Conservation (phyloP, 208 protist genomes). For the Crithidia thermophila region DNA sequence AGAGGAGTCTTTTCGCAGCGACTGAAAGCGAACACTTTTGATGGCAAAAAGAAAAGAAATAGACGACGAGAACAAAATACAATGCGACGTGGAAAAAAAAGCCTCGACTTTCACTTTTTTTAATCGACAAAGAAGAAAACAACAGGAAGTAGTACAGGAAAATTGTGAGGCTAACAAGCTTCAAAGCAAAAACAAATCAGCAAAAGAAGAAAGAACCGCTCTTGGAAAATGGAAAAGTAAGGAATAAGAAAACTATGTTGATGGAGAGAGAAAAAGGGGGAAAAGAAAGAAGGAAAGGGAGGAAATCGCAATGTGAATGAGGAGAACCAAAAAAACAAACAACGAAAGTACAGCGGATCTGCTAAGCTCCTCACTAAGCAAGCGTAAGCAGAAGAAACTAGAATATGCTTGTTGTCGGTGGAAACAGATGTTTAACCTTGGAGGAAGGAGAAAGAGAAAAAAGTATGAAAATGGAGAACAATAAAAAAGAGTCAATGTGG, state of each 20-base stretch:
- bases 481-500: background rate
- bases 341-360: no score
- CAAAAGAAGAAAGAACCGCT: background rate
- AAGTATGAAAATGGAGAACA: background rate
- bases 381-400: no score
- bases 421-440: background rate
- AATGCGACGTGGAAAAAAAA: no score
- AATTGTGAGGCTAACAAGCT: no score
- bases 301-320: background rate
- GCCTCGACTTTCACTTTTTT: no score
- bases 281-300: background rate
- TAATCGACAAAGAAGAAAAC: background rate
- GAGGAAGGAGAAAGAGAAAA: background rate
- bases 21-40: no score
- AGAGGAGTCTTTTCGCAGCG: no score
- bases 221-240: background rate
- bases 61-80: no score
- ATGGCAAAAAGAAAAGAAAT: no score
- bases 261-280: constrained; percentile 11
- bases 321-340: background rate
- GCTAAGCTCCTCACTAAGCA: no score
- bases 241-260: background rate
- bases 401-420: no score
- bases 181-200: background rate
- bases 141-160: background rate